Base-by-base conservation (phyloP, 192 early-diverging fungal species). In the Lobosporangium transversale region DNA sequence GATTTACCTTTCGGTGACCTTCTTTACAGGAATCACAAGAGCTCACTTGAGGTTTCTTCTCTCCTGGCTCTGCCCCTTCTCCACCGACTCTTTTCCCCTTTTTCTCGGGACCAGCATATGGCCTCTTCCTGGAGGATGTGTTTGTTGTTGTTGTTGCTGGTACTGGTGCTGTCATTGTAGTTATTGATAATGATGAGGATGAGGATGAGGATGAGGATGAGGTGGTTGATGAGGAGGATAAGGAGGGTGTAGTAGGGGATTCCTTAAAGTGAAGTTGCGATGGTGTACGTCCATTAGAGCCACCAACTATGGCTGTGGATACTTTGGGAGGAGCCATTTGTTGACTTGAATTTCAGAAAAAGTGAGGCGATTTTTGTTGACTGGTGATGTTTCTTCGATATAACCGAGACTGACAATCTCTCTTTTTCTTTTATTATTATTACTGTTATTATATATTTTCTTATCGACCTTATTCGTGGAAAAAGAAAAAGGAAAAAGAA, bases 1-100 rank as follows among this genome's bases (percentile, higher is more conserved):
- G 31, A 61, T 58, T 67, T 53, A 76, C 73, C 73, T 58, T 76
- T 18, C 73, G 73, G 62, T 76, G 73, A 31, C 64, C 73, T 21
- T 58, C 73, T 24, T 76, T 76, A 32, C 73, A 76, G 2, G 14
- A 57, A 29, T 76, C 65, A 44, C 73, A 76, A 14, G 73, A 66
- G 59, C 64, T 76, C 36, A 76, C 59, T 67, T 76, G 73, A 42
- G 32, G n/a, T 40, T 67, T 76, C 47, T 76, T 76, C 43, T 75
- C 71, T 18, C 40, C n/a, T 11, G 26, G 40, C 45, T 53, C 63
- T 1, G 29, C 1, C 14, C 17, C 33, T 1, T 42, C 37, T 11
- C n/a, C 30, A 20, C n/a, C 37, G 17, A 32, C 57, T 18, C 31
- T 53, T 32, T 45, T 58, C 23, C 29, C 24, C 37, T 47, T 67